Base-by-base conservation (phyloP, 768 basidiomycete species). In the Mycena metata region DNA sequence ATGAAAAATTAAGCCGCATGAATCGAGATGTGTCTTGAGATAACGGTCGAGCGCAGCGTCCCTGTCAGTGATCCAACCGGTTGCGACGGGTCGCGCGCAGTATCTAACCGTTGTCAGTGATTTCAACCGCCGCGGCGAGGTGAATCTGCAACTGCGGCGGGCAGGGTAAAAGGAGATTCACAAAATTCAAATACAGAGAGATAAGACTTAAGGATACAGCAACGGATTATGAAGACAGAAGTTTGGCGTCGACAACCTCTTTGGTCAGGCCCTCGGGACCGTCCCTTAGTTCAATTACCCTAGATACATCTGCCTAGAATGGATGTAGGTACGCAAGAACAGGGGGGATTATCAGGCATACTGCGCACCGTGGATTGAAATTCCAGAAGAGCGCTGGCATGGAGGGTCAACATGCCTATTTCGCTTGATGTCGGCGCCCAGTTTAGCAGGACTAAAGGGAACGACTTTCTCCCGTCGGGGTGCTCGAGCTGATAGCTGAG, bases 401-500 rank as follows among this genome's bases (percentile, higher is more conserved):
- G 93, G 7, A 97, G 83, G 6, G 95, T 94, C 66, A 88, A 82
- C 72, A 94, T 82, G 30, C 89, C 86, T 35, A 87, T 95, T 77
- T 96, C 95, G 73, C 90, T 91, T 10, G 90, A 85, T 4, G 82
- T 85, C 19, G 95, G 96, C 26, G 89, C 87, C 96, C 96, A 98
- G 81, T 96, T 96, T 78, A 98, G 82, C 52, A 97, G 84, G 15
- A 94, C 89, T 13, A 98, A 83, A 2, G 96, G 96, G 72, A 91
- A 94, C 1, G 94, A 96, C 67, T 85, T 93, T 52, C 96, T 85
- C 4, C 95, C 96, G 74, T 97, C 96, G 11, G 76, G 76, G 77
- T 96, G 94, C 58, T 85, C 84, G 41, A 96, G 86, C 75, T 93
- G 92, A 74, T 96, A 91, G 12, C 93, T 95, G 51, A 96, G 84